phyloP scores from a whole-genome alignment of 768 basidiomycete genomes.

The Phaeolepiota aurea region DNA sequence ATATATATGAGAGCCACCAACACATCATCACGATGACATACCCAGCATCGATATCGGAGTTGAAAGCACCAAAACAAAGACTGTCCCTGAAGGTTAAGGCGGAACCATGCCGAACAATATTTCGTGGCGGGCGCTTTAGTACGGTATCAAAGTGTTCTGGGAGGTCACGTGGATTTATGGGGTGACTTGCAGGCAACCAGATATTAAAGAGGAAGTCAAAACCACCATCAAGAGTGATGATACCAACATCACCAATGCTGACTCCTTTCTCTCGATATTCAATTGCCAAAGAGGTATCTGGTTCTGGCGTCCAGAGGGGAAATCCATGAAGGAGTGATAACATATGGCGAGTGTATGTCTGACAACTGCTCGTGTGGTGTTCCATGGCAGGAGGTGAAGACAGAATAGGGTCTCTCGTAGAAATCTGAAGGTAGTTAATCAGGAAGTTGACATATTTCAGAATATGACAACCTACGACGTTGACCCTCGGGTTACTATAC shows the following conservation, averaged over 20 bases:
- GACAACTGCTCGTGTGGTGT: not conserved
- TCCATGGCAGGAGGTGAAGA: not conserved
- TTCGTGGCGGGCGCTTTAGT: too few relatives aligned
- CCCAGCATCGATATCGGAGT: too few relatives aligned
- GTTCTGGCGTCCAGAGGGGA: conserved; percentile 26
- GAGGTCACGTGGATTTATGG: conserved; percentile 18
- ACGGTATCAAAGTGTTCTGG: conserved; percentile 19
- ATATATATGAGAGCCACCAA: not conserved
- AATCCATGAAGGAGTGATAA: conserved; percentile 19
- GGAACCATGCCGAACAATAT: too few relatives aligned
- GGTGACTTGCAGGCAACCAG: conserved; percentile 18
- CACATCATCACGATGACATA: too few relatives aligned
- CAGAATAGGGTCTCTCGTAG: not conserved
- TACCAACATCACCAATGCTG: conserved; percentile 29
- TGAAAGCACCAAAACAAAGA: too few relatives aligned
- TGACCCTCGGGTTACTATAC: too few relatives aligned
- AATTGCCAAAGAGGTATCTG: conserved; percentile 13
- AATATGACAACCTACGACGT: too few relatives aligned
- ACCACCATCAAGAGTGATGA: conserved; percentile 22
- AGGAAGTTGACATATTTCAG: too few relatives aligned
- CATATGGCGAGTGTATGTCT: conserved; percentile 13
- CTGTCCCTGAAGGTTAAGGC: too few relatives aligned
- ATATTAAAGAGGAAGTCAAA: conserved; percentile 32
- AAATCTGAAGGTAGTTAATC: too few relatives aligned
- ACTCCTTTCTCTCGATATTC: conserved; percentile 18